These are phyloP conservation scores for Cnidoscolus chayamansa DNA, from an alignment of 441 rosid species.

Conservation along the genomic window DNA sequence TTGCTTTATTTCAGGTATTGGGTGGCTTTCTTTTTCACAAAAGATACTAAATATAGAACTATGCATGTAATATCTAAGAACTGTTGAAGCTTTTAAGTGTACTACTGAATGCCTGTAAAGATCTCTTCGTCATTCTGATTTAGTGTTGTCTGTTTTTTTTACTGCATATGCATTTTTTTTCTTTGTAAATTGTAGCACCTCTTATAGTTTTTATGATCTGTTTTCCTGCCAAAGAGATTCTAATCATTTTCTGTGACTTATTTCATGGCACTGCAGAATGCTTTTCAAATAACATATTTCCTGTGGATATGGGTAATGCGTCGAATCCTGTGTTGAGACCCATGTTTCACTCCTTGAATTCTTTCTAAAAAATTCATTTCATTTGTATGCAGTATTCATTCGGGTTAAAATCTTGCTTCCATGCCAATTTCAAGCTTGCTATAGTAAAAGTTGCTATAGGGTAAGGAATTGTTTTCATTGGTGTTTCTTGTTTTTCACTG, in stretches of 20 bases:
- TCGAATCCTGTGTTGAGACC: background rate
- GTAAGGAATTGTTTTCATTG: slow-evolving; percentile 39
- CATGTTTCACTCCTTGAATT: background rate
- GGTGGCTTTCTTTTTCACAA: background rate
- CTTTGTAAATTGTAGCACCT: background rate
- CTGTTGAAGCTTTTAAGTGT: background rate
- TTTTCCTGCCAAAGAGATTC: background rate
- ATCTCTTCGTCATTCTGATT: background rate
- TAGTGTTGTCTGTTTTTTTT: background rate
- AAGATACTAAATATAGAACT: background rate
- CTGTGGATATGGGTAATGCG: slow-evolving; percentile 84
- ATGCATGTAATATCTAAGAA: background rate
- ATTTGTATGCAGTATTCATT: slow-evolving; percentile 59
- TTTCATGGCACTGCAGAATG: slow-evolving; percentile 51
- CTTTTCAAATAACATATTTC: slow-evolving; percentile 96
- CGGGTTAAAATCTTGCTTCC: slow-evolving; percentile 68
- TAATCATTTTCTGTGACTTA: background rate
- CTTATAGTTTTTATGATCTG: background rate
- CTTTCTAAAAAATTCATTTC: slow-evolving; percentile 10
- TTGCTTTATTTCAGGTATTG: slow-evolving; percentile 80
- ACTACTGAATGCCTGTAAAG: background rate
- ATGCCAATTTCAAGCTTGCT: slow-evolving; percentile 46
- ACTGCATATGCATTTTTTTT: background rate
- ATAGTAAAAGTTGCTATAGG: slow-evolving; percentile 54
- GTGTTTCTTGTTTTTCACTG: background rate